These are phyloP conservation scores for Glutinoglossum americanum DNA, from an alignment of 495 filamentous ascomycete genomes.

Conservation along the genomic window DNA sequence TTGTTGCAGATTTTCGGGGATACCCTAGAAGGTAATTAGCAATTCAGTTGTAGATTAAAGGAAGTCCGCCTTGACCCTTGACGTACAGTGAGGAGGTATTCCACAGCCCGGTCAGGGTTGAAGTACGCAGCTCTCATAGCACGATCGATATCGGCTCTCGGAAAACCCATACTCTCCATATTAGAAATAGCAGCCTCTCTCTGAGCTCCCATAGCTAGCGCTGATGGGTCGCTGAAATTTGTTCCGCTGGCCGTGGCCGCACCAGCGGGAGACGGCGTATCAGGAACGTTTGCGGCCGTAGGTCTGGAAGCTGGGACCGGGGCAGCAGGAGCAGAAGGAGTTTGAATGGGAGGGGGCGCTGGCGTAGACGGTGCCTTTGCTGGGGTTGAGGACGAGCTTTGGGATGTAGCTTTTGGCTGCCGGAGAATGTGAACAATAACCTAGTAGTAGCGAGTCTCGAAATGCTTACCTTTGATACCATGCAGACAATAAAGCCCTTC, in stretches of 20 bases:
- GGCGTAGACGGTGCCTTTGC: constrained; percentile 44
- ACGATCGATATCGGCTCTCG: constrained; percentile 62
- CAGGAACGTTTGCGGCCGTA: constrained; percentile 27
- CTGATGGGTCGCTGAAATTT: constrained; percentile 51
- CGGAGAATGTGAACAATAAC: constrained; percentile 4
- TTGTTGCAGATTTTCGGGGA: constrained; percentile 61
- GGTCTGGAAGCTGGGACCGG: constrained; percentile 22
- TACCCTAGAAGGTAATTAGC: constrained; percentile 39
- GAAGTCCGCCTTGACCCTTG: neutral
- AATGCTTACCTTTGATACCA: constrained; percentile 66
- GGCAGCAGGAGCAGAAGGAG: constrained; percentile 37
- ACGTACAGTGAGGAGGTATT: constrained; percentile 76
- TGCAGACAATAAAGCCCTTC: constrained; percentile 97
- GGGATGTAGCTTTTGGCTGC: constrained; percentile 43
- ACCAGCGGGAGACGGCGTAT: constrained; percentile 51
- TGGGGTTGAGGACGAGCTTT: constrained; percentile 25
- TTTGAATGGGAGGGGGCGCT: constrained; percentile 36
- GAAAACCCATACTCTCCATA: constrained; percentile 95
- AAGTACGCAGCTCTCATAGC: constrained; percentile 91
- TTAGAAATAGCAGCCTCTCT: constrained; percentile 72
- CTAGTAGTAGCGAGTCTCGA: neutral
- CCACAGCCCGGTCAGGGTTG: constrained; percentile 92
- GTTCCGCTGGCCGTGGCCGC: constrained; percentile 25
- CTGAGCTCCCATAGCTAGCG: constrained; percentile 63
- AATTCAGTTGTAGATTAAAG: constrained; percentile 3